A percentile compares a stretch with the other conserved stretches of the same genome.
phyloP scores from a whole-genome alignment of 1,284 basidiomycete genomes.

The Cystobasidium sp. region DNA sequence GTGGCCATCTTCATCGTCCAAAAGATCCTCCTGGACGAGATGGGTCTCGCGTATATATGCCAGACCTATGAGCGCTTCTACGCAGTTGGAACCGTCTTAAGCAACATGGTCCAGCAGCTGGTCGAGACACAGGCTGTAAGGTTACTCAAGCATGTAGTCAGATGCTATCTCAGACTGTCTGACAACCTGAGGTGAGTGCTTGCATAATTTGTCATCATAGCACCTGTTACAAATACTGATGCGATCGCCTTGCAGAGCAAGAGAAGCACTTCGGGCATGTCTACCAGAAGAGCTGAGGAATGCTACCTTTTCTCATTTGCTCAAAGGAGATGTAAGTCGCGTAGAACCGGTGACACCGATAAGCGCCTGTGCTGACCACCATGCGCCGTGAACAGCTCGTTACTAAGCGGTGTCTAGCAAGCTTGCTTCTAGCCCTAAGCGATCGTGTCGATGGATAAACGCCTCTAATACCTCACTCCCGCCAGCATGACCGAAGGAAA shows the following conservation, averaged over 20 bases:
- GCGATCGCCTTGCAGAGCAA: conserved; percentile 66
- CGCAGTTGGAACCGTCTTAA: conserved; percentile 95
- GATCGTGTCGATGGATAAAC: conserved; percentile 41
- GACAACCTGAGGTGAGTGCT: conserved; percentile 84
- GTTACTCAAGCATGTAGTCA: conserved; percentile 94
- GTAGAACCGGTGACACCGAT: conserved; percentile 70
- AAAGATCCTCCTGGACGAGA: conserved; percentile 97
- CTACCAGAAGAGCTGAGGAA: conserved; percentile 96
- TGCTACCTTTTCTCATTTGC: conserved; percentile 75
- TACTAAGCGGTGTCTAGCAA: conserved; percentile 79
- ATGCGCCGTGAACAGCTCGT: conserved; percentile 14
- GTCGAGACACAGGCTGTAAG: conserved; percentile 97
- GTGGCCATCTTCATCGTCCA: conserved; percentile 99
- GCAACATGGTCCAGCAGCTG: conserved; percentile 97
- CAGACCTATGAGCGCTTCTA: conserved; percentile 99
- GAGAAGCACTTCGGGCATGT: conserved; percentile 94
- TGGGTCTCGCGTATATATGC: conserved; percentile 96
- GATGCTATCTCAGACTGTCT: conserved; percentile 93
- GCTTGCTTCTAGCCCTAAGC: conserved; percentile 83
- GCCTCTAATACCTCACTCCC: background rate
- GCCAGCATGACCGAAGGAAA: background rate
- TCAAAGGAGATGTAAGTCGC: conserved; percentile 68
- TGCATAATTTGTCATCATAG: too few relatives aligned
- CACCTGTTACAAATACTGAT: conserved; percentile 7
- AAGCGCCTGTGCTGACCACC: background rate